These are phyloP conservation scores for Erodium texanum DNA, from an alignment of 441 rosid species.

Conservation along the genomic window DNA sequence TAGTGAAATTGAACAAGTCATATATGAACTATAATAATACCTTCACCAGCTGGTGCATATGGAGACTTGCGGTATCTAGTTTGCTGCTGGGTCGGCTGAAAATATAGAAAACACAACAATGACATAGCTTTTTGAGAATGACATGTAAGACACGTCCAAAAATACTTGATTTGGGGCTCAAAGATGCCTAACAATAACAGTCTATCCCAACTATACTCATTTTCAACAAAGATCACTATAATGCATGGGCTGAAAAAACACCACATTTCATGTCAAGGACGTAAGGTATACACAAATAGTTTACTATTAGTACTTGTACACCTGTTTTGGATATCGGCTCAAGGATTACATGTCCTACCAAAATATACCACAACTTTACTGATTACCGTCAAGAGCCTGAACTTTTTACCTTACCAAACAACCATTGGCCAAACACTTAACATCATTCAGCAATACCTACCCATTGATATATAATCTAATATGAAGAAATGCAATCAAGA, in stretches of 20 bases:
- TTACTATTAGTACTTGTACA: too few relatives aligned
- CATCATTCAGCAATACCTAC: not conserved
- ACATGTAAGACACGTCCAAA: not conserved
- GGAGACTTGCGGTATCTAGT: constrained; percentile 88
- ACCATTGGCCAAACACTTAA: not conserved
- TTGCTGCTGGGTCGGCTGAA: constrained; percentile 91
- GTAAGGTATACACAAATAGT: not conserved
- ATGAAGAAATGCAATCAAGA: not conserved
- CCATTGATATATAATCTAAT: not conserved
- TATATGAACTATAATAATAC: constrained; percentile 25
- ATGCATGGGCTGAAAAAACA: not conserved
- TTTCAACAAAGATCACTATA: not conserved
- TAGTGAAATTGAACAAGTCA: not conserved
- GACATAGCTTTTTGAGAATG: not conserved
- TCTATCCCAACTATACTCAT: not conserved
- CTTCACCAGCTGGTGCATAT: constrained; percentile 73
- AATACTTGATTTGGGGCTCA: not conserved
- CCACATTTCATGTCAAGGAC: not conserved
- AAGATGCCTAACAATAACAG: not conserved
- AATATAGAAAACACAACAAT: constrained; percentile 4
- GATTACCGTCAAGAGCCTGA: not conserved
- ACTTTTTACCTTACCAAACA: not conserved
- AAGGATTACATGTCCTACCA: not conserved
- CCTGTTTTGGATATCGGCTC: not conserved
- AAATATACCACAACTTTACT: too few relatives aligned